These are phyloP conservation scores for Tetradesmus lagerheimii DNA, from an alignment of 139 green algal species.

Conservation along the genomic window DNA sequence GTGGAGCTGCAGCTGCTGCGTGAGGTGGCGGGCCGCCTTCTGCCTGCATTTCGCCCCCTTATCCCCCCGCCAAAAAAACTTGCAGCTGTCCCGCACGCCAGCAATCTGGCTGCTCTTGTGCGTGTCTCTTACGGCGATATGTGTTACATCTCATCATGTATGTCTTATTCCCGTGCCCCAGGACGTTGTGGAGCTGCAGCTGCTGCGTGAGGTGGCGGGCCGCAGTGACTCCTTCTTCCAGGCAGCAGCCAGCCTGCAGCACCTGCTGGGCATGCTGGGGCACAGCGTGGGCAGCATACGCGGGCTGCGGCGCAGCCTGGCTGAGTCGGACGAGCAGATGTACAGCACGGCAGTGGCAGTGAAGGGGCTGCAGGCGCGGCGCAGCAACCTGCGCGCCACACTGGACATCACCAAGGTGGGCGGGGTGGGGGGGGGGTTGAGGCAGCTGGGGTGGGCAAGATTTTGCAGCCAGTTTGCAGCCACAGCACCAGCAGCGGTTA, in stretches of 20 bases:
- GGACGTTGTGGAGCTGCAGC: conserved; percentile 83
- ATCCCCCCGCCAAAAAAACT: no score
- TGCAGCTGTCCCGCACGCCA: no score
- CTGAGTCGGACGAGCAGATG: conserved; percentile 71
- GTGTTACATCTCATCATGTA: neutral
- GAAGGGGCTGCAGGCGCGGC: conserved; percentile 67
- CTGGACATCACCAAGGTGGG: conserved; percentile 71
- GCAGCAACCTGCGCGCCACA: conserved; percentile 68
- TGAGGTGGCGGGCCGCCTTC: conserved; percentile 81
- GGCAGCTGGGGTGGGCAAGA: neutral
- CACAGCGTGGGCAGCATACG: conserved; percentile 67
- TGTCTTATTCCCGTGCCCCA: conserved; percentile 24
- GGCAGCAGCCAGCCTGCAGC: conserved; percentile 79
- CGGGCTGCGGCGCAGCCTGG: conserved; percentile 58
- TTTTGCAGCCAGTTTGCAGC: no score
- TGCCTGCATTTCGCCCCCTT: no score
- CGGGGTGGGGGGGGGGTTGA: neutral
- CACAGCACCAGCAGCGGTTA: no score
- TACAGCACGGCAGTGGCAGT: conserved; percentile 66
- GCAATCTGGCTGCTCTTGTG: no score
- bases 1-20: conserved; percentile 83
- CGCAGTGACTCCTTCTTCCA: conserved; percentile 79
- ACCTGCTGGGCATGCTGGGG: conserved; percentile 69
- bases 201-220: conserved; percentile 81
- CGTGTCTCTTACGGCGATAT: no score